Evolutionary conservation across 2,329 filamentous ascomycete species (phyloP), one percentile per base, ranked within the genome.

Genomic region (Fusarium napiforme): DNA sequence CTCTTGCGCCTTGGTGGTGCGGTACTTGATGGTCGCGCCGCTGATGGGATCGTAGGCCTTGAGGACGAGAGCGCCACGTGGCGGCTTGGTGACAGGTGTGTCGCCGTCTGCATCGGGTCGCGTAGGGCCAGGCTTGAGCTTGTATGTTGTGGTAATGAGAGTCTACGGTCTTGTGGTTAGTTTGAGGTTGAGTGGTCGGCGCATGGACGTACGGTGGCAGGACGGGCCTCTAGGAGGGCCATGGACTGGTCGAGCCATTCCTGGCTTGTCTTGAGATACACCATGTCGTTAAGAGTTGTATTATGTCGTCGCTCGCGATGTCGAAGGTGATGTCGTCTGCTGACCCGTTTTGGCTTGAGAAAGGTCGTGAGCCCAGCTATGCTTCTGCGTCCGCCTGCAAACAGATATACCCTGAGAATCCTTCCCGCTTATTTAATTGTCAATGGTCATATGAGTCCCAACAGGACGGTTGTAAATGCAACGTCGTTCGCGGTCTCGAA

Each of bases 91-190:
- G 57, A 77, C 61, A n/a, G 78, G 64, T 69, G 79, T 72, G 70
- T 75, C 69, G 77, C 76, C 73, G 71, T 75, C 76, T 32, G 71
- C 73, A 50, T 75, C 72, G 68, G 77, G 56, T 55, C 80, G 79
- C 60, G 79, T 64, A 59, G 72, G 59, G 11, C 60, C 68, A 52
- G 87, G 85, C 39, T 86, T 84, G 81, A 96, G 91, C 81, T 90
- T 92, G 90, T 98, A 99, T 87, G 93, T 95, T 73, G 95, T 97
- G 75, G 94, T 97, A 85, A 98, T 94, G 79, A 91, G 90, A 53
- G 96, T 95, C 95, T 98, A 79, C 57, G 34, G 42, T 67, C n/a
- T 67, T 45, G 64, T 45, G 58, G 64, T 74, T 67, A 66, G 62
- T 57, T 39, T 30, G 18, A 26, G 32, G 37, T 19, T 43, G 28